Base-by-base conservation (phyloP, 1,284 basidiomycete genomes). In the Apiotrichum domesticum region DNA sequence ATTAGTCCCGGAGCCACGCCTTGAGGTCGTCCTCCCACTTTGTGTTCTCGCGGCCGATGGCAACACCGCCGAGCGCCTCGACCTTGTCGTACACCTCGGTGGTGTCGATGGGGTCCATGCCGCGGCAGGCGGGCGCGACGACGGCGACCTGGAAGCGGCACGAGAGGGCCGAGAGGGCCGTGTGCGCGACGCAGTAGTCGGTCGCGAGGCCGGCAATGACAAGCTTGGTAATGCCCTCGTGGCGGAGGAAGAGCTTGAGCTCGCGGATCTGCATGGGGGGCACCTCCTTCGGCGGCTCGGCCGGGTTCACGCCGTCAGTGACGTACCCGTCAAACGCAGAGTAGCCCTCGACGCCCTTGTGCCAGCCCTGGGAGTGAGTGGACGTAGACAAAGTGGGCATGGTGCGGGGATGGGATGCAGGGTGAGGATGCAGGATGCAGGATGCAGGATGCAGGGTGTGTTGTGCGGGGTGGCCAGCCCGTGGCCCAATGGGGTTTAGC, bases 171-270 rank as follows among this genome's bases (percentile, higher is more conserved):
- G 68, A 65, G 14, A 59, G 48, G 10, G 69, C 66, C 1, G 72
- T 70, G 41, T 62, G 58, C 2, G 55, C 15, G 7, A 72, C 65
- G 46, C 85, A 86, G 63, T 81, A 85, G 66, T 86, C 85, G 14
- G 82, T 81, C 44, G 85, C 85, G 15, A 87, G 73, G 3, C 85
- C 85, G 1, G 77, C 78, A 4, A 85, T 76, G 40, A 83, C 80
- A 8, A 85, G 77, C 50, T 76, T 74, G 33, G 72, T 69, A 3
- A 84, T 75, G 4, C 65, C 73, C 41, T 68, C 61, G 6, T 66
- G 63, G 49, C 67, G 65, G 45, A 84, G 72, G 45, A 70, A 65
- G 32, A 63, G 61, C 42, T 69, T 70, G 6, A 83, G 62, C 35
- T 65, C 65, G 4, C 56, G 56, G 63, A 69, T 53, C 69, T 78